Base-by-base conservation (phyloP, 2,329 filamentous ascomycete species). In the Botrytis hyacinthi region DNA sequence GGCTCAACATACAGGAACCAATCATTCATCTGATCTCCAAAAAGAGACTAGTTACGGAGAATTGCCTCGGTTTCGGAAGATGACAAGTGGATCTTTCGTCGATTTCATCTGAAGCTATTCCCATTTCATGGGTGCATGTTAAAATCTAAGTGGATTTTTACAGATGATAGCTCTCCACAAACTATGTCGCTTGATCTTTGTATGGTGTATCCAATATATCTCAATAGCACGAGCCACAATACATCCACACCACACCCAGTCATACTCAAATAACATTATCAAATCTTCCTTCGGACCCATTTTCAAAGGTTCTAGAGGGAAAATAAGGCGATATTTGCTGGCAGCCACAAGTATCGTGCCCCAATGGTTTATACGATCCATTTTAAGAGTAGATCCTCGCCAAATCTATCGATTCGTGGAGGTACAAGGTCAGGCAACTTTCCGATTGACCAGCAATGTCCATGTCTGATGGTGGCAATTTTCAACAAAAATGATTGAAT, bases 51-150 rank as follows among this genome's bases (percentile, higher is more conserved):
- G n/a, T 10, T 22, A 18, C 20, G 29, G 20, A 67, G 32, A 51
- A 22, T 35, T 10, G 44, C 22, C 32, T n/a, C 42, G 29, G 44
- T n/a, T n/a, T 67, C 44, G 44, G 44, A 67, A 35, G 14, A 40
- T 67, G 44, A 35, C 46, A 66, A 67, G 44, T 65, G 35, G 40
- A 40, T 48, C 29, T 29, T 7, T 22, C 26, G 9, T 40, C 51
- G n/a, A 57, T 42, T 35, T 35, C 42, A 57, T 67, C 70, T 72
- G 70, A 72, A 59, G 61, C 70, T 72, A 72, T 72, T 72, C 70
- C 46, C 48, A 59, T 66, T 67, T 67, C 70, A 72, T 72, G 61
- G 70, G 6, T 72, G 57, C 32, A 72, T 57, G 60, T 57, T 20
- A 72, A 66, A 66, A 63, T 32, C 51, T 20, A 67, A 67, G 26